phyloP scores from a whole-genome alignment of 2,329 filamentous ascomycete species.

The Bipolaris zeicola region DNA sequence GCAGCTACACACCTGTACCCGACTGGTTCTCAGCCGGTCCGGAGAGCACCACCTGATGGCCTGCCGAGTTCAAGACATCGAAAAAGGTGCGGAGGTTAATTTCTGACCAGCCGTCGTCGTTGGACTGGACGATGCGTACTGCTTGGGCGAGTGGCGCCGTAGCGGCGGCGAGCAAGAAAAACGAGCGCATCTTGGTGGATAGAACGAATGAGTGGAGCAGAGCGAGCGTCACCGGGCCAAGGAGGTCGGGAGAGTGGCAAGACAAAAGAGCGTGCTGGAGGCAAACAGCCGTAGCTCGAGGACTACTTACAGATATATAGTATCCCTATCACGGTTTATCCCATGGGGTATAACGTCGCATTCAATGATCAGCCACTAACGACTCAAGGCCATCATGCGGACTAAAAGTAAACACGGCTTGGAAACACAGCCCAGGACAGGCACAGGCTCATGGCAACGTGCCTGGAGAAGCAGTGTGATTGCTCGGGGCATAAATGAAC shows the following conservation, averaged over 20 bases:
- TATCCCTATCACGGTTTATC: neutral
- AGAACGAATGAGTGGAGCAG: slow-evolving; percentile 43
- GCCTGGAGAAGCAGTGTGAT: slow-evolving; percentile 29
- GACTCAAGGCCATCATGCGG: slow-evolving; percentile 4
- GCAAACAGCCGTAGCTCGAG: neutral
- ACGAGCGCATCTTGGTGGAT: slow-evolving; percentile 32
- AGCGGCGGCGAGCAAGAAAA: slow-evolving; percentile 30
- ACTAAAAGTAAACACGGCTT: neutral
- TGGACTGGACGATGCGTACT: slow-evolving; percentile 60
- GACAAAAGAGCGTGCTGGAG: neutral
- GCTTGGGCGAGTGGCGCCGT: slow-evolving; percentile 35
- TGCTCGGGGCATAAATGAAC: slow-evolving; percentile 32
- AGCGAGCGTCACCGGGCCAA: slow-evolving; percentile 7
- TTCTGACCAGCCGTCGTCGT: slow-evolving; percentile 78
- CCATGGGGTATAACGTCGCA: neutral
- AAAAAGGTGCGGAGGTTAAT: slow-evolving; percentile 67
- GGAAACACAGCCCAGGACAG: slow-evolving; percentile 9
- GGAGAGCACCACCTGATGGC: slow-evolving; percentile 68
- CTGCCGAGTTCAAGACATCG: slow-evolving; percentile 59
- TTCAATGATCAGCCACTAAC: slow-evolving; percentile 2
- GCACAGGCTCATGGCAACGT: slow-evolving; percentile 20
- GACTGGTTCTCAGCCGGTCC: slow-evolving; percentile 70
- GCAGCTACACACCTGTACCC: slow-evolving; percentile 57
- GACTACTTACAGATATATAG: slow-evolving; percentile 24
- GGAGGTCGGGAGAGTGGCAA: neutral